Evolutionary conservation across 441 rosid genomes (phyloP).

Genomic region (Populus hybrid): DNA sequence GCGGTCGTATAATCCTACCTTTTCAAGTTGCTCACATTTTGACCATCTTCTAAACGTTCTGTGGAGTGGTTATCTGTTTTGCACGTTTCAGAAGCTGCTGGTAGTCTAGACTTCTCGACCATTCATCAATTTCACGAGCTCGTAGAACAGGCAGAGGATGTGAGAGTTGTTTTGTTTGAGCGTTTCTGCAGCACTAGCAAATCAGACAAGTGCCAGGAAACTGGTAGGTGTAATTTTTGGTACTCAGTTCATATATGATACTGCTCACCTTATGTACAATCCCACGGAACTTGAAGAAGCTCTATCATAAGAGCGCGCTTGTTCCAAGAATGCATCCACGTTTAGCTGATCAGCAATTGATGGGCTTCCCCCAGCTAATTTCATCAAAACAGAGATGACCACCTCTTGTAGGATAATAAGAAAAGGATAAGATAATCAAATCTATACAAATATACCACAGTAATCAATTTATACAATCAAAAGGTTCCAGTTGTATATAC

Average conservation of each 20-base stretch:
- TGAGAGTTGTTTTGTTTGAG: conserved; percentile 92
- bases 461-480: neutral
- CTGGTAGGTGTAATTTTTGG: neutral
- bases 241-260: conserved; percentile 7
- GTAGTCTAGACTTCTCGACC: conserved; percentile 90
- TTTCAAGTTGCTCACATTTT: conserved; percentile 7
- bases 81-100: conserved; percentile 62
- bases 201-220: conserved; percentile 27
- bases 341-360: conserved; percentile 90
- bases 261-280: conserved; percentile 82
- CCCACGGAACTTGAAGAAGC: conserved; percentile 93
- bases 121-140: conserved; percentile 92
- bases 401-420: conserved; percentile 71
- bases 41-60: conserved; percentile 36
- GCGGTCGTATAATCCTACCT: conserved; percentile 13
- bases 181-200: conserved; percentile 53
- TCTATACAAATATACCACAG: neutral
- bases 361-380: conserved; percentile 93
- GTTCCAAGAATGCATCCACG: conserved; percentile 93
- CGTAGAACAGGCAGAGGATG: conserved; percentile 97
- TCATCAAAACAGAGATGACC: conserved; percentile 93
- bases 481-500: conserved; percentile 32
- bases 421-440: conserved; percentile 29
- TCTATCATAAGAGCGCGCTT: conserved; percentile 91
- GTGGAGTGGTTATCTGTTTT: conserved; percentile 29